These are phyloP conservation scores for Fragilariopsis cylindrus DNA, from an alignment of 108 stramenopile genomes.

Conservation along the genomic window DNA sequence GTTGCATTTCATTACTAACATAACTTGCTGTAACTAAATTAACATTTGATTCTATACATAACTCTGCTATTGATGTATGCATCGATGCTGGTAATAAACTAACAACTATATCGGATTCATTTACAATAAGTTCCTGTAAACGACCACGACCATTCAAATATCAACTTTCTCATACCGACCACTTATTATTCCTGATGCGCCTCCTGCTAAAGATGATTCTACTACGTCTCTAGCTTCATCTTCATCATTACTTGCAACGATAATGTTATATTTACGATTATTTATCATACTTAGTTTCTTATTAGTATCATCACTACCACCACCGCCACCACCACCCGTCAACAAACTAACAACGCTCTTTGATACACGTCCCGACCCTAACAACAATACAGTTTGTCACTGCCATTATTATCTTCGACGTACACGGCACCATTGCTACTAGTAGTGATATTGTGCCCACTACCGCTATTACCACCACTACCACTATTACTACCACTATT, in stretches of 20 bases:
- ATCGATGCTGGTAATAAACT: conserved; percentile 83
- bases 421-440: conserved; percentile 12
- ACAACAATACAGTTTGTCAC: conserved; percentile 62
- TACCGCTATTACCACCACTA: too few relatives aligned
- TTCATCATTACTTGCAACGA: conserved; percentile 63
- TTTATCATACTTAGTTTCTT: neutral
- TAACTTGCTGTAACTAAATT: conserved; percentile 85
- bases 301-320: too few relatives aligned
- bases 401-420: conserved; percentile 23
- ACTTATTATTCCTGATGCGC: conserved; percentile 5
- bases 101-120: conserved; percentile 72
- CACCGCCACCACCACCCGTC: conserved; percentile 8
- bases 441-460: too few relatives aligned
- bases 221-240: conserved; percentile 50
- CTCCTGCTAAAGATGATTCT: conserved; percentile 37
- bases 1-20: conserved; percentile 69
- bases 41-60: conserved; percentile 52
- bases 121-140: conserved; percentile 47
- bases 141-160: conserved; percentile 35
- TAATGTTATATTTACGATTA: conserved; percentile 38
- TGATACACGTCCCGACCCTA: conserved; percentile 83
- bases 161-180: conserved; percentile 47
- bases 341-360: conserved; percentile 66
- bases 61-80: conserved; percentile 68
- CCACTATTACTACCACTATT: neutral